Base-by-base conservation (phyloP, 306 rosid genomes). In the Begonia loranthoides region DNA sequence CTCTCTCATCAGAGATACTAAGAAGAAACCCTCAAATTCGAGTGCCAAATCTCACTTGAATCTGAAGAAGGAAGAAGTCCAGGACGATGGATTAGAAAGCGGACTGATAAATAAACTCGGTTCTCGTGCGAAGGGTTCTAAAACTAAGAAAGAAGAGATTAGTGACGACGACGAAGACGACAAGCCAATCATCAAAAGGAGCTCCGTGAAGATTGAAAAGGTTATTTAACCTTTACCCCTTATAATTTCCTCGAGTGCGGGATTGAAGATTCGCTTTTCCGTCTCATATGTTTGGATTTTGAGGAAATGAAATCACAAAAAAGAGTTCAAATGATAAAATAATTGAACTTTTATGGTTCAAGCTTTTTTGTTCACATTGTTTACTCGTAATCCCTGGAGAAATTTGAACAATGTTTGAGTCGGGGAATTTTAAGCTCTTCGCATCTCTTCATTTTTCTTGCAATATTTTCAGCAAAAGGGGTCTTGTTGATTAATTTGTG, bases 91-190 rank as follows among this genome's bases (percentile, higher is more conserved):
- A 45, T 56, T 50, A 3, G 60, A 24, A 51, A 51, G 64, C 39
- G 9, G 54, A 8, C 70, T 63, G 52, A 49, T 16, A 38, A 49
- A 17, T 0, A 41, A 36, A 47, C 38, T 17, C 48, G 55, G 63
- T 45, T 58, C 63, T 47, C 54, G n/a, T 6, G 9, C 63, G 3
- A 75, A 65, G 55, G 22, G 36, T 51, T 9, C 69, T 8, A 83
- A 68, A 56, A 66, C 77, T 21, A 79, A 83, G 72, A 72, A 79
- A 47, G 76, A 73, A 55, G 79, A 63, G 17, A 9, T 54, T 6
- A 47, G 22, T 21, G 52, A 46, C 24, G 41, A 54, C 24, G 70
- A 58, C 3, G 60, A 41, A 56, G 47, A 66, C 50, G 17, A 52
- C 14, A 57, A 70, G 60, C 57, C 34, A 22, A 60, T 54, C 36